These are phyloP conservation scores for Leccinum griseonigrum DNA, from an alignment of 1,284 basidiomycete genomes.

Conservation along the genomic window DNA sequence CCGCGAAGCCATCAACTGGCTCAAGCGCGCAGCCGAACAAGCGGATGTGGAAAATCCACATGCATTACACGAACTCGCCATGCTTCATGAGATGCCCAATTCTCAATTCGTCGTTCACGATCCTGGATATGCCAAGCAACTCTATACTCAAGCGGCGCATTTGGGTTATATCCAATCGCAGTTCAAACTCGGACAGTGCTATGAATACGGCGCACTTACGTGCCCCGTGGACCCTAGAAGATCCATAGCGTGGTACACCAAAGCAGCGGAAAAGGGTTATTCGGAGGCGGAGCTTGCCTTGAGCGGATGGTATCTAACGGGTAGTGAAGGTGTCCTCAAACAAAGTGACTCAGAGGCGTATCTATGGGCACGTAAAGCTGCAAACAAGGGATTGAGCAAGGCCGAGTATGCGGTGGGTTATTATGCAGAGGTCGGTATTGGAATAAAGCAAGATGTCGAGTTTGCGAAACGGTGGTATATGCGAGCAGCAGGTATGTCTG, in stretches of 20 bases:
- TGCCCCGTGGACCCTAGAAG: constrained; percentile 92
- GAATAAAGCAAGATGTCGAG: constrained; percentile 93
- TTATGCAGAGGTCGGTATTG: constrained; percentile 97
- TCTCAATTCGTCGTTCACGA: constrained; percentile 69
- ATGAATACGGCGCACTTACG: constrained; percentile 88
- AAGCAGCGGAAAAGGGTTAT: constrained; percentile 94
- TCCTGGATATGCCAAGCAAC: constrained; percentile 78
- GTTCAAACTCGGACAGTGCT: constrained; percentile 93
- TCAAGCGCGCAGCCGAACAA: constrained; percentile 92
- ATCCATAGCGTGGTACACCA: constrained; percentile 98
- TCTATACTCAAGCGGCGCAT: constrained; percentile 91
- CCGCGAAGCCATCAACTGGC: constrained; percentile 92
- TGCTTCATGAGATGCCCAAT: constrained; percentile 82
- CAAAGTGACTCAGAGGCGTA: constrained; percentile 98
- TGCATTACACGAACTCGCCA: constrained; percentile 93
- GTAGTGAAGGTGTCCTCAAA: constrained; percentile 93
- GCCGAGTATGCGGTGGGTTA: constrained; percentile 97
- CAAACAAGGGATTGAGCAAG: constrained; percentile 90
- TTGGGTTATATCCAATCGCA: constrained; percentile 93
- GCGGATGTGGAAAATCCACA: constrained; percentile 99
- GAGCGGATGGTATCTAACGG: constrained; percentile 97
- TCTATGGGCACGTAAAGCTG: constrained; percentile 91
- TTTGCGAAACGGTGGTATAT: constrained; percentile 99
- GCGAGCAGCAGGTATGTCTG: constrained; percentile 84
- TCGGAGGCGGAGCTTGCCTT: constrained; percentile 93